Base-by-base conservation (phyloP, 192 early-diverging fungal species). In the Rhizoclosmatium globosum region DNA sequence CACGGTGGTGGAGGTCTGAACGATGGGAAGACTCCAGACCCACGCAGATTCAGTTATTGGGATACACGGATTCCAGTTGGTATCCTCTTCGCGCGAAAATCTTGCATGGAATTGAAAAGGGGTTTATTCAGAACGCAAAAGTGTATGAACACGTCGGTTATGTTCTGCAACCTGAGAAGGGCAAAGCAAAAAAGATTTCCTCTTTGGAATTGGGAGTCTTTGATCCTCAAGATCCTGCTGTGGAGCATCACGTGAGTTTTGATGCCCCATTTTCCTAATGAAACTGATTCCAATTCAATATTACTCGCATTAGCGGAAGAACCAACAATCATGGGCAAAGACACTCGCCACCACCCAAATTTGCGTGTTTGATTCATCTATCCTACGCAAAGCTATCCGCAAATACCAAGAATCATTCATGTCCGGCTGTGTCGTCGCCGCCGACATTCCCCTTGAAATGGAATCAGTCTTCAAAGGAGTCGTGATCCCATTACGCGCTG, bases 71-170 rank as follows among this genome's bases (percentile, higher is more conserved):
- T 13, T 17, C 4, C 17, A 15, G 41, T 56, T 21, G 38, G 43
- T 74, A 74, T 56, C 72, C 72, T n/a, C n/a, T 74, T 1, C n/a
- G 72, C 11, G 61, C 57, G 3, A 60, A 64, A 23, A 59, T 74
- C 31, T 11, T 23, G 43, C 41, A 62, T 41, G 72, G 38, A 23
- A 74, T 74, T n/a, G 7, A 44, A 41, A 31, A 9, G 2, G 59
- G 59, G 19, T 3, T 62, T n/a, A 74, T 74, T 47, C 11, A 13
- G 41, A 62, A 74, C 62, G 72, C 72, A 39, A 17, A 19, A 2
- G 72, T 74, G 72, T 74, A 74, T 64, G 38, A 64, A 38, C 72
- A 74, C 46, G 72, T 74, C 4, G 72, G 72, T 9, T 74, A 74
- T 47, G 72, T 74, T 17, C 62, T 74, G 59, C 50, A 53, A 1